phyloP scores from a whole-genome alignment of 495 filamentous ascomycete genomes.

The Penicillium crystallinum region DNA sequence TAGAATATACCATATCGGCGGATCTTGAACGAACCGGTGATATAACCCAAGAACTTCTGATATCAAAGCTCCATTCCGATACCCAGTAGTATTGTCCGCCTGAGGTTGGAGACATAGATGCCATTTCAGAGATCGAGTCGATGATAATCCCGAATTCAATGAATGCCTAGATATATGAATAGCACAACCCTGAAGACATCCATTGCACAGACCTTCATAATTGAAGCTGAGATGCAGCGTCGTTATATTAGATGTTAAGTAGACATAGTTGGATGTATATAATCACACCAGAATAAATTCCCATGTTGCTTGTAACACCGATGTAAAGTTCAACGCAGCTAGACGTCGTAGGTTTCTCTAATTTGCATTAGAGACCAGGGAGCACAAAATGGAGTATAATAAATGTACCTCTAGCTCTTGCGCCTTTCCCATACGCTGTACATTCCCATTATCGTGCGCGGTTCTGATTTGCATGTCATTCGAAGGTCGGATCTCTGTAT shows the following conservation, averaged over 20 bases:
- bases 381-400: too few species aligned
- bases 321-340: conserved; percentile 24
- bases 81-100: conserved; percentile 50
- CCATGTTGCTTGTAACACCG: conserved; percentile 26
- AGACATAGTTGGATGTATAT: background rate
- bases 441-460: conserved; percentile 7
- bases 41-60: conserved; percentile 44
- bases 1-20: background rate
- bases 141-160: conserved; percentile 31
- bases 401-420: conserved; percentile 19
- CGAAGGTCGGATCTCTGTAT: background rate
- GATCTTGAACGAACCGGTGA: conserved; percentile 32
- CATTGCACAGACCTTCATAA: conserved; percentile 14
- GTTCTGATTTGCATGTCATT: background rate
- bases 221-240: conserved; percentile 15
- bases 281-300: conserved; percentile 24
- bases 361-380: background rate
- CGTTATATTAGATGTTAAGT: background rate
- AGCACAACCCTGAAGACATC: conserved; percentile 26
- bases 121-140: conserved; percentile 36
- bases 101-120: conserved; percentile 29
- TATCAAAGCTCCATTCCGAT: conserved; percentile 38
- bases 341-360: conserved; percentile 23
- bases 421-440: conserved; percentile 23
- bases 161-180: conserved; percentile 30